These are phyloP conservation scores for Phytophthora ramorum DNA, from an alignment of 352 stramenopile genomes.

Conservation along the genomic window DNA sequence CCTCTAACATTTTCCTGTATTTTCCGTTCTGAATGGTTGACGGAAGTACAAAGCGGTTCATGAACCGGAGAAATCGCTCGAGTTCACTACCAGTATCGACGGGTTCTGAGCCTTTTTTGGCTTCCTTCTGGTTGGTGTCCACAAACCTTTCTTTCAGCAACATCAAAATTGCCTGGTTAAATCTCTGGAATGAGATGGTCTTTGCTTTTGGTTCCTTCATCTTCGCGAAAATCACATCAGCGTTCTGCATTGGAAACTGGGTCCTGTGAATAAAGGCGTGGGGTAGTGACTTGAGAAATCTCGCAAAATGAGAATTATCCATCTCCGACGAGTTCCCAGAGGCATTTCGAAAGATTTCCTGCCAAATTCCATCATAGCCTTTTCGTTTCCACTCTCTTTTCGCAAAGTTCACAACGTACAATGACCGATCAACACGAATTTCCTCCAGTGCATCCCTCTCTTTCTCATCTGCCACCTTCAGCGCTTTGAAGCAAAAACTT, in stretches of 20 bases:
- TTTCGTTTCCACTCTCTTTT: constrained; percentile 55
- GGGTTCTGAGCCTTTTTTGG: neutral
- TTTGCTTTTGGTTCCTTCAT: constrained; percentile 80
- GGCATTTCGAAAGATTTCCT: constrained; percentile 64
- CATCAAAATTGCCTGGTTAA: constrained; percentile 70
- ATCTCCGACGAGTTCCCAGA: constrained; percentile 58
- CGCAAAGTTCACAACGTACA: constrained; percentile 45
- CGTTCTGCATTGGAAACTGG: constrained; percentile 59
- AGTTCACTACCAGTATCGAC: constrained; percentile 29
- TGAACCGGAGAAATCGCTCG: constrained; percentile 59
- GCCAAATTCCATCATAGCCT: constrained; percentile 74
- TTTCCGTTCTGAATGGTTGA: constrained; percentile 66
- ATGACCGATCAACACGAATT: constrained; percentile 42
- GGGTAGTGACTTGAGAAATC: constrained; percentile 70
- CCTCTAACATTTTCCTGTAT: constrained; percentile 57
- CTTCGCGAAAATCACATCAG: constrained; percentile 74
- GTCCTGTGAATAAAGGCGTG: constrained; percentile 66
- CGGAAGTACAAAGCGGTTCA: constrained; percentile 70
- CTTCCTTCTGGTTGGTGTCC: constrained; percentile 3
- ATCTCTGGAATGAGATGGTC: constrained; percentile 63
- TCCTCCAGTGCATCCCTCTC: constrained; percentile 4
- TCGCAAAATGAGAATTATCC: constrained; percentile 69
- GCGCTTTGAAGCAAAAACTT: constrained; percentile 56
- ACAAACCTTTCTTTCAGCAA: constrained; percentile 69
- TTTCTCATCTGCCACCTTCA: constrained; percentile 32